Conservation (phyloP, 192 early-diverging fungal genomes). For the Phycomyces nitens region DNA sequence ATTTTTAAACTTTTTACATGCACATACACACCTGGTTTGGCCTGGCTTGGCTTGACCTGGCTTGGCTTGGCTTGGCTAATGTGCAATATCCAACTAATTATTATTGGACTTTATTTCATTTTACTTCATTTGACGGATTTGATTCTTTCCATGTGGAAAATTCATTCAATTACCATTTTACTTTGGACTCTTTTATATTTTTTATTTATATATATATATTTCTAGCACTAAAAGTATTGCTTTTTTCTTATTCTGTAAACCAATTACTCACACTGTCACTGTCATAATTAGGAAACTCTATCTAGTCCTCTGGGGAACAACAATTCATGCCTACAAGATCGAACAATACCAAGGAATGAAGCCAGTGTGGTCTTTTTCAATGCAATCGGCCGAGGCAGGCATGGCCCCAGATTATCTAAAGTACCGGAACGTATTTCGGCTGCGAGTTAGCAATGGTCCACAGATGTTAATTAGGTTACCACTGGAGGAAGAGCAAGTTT, state of each 20-base stretch:
- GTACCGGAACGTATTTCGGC: slow-evolving; percentile 42
- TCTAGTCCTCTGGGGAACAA: slow-evolving; percentile 41
- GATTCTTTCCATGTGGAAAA: background rate
- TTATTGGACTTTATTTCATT: background rate
- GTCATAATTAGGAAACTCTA: slow-evolving; percentile 35
- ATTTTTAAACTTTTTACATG: slow-evolving; percentile 4
- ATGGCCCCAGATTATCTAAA: slow-evolving; percentile 43
- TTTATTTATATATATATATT: background rate
- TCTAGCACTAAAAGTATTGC: too few relatives aligned
- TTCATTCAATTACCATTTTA: background rate
- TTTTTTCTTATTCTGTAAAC: too few relatives aligned
- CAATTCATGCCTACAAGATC: slow-evolving; percentile 36
- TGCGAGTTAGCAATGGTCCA: slow-evolving; percentile 35
- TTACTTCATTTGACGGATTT: background rate
- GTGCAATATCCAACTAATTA: too few relatives aligned
- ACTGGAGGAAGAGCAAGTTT: slow-evolving; percentile 33
- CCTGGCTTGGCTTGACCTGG: too few relatives aligned
- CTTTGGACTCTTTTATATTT: too few relatives aligned
- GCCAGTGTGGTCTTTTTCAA: slow-evolving; percentile 37
- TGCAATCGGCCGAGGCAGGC: slow-evolving; percentile 40
- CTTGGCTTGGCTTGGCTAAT: too few relatives aligned
- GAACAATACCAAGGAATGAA: slow-evolving; percentile 24
- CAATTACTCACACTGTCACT: too few relatives aligned
- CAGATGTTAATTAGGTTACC: slow-evolving; percentile 40
- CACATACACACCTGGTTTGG: too few relatives aligned